Base-by-base conservation (phyloP, 139 green algal species). In the Chlorella sp. region DNA sequence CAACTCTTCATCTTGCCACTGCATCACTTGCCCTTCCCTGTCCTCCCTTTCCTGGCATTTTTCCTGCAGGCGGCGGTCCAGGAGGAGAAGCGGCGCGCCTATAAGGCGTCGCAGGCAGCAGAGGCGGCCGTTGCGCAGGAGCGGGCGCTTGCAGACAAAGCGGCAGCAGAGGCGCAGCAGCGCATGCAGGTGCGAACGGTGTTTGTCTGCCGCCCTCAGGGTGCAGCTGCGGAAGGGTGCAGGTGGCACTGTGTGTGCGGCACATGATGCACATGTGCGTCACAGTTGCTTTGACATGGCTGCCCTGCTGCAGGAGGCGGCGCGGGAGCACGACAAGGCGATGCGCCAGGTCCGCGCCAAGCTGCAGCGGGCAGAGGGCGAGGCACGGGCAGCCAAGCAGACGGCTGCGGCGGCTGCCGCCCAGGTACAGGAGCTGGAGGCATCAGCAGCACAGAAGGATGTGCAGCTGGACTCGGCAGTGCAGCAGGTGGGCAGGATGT, bases 261-360 rank as follows among this genome's bases (percentile, higher is more conserved):
- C n/a, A n/a, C n/a, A n/a, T n/a, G n/a, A n/a, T n/a, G n/a, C n/a
- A n/a, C n/a, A n/a, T n/a, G n/a, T n/a, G n/a, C n/a, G n/a, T n/a
- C n/a, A n/a, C n/a, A n/a, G n/a, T n/a, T n/a, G n/a, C n/a, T n/a
- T n/a, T n/a, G n/a, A n/a, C n/a, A n/a, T n/a, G n/a, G n/a, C n/a
- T 41, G 1, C 23, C 20, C 4, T 25, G 11, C n/a, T 47, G 34
- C 56, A 86, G 81, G 81, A 86, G 28, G 69, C 70, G 17, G 36
- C 62, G 1, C 55, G 56, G 1, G 81, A 80, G 69, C 69, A 86
- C 5, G 81, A 86, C 56, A 86, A 73, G 56, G 69, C 55, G 4
- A 55, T 86, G 81, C 69, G 81, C 21, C 81, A 86, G 81, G 70
- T 41, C 2, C 51, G 69, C 12, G 69, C 81, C 69, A 86, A 86